Conservation (phyloP, 1,284 basidiomycete species). For the Coriolopsis trogii region DNA sequence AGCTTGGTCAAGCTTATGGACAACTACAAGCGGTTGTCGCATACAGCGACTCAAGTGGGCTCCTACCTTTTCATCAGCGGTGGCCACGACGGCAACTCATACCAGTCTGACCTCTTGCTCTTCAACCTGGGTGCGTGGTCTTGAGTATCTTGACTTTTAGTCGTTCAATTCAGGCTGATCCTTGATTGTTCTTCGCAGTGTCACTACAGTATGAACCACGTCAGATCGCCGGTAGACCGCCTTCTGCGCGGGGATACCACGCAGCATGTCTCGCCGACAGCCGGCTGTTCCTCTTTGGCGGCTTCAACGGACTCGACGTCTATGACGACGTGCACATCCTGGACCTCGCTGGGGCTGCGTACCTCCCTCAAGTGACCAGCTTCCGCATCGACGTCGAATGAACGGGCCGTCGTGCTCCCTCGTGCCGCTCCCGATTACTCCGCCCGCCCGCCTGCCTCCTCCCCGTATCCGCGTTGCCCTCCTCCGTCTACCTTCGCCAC, state of each 20-base stretch:
- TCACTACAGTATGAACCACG: slow-evolving; percentile 69
- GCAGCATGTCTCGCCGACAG: slow-evolving; percentile 82
- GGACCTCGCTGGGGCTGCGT: slow-evolving; percentile 87
- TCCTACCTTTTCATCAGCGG: slow-evolving; percentile 90
- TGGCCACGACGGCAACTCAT: slow-evolving; percentile 83
- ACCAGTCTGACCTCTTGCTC: slow-evolving; percentile 78
- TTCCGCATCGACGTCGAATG: slow-evolving; percentile 57
- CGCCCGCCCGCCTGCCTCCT: neutral
- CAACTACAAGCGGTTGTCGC: slow-evolving; percentile 76
- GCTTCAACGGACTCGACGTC: slow-evolving; percentile 81
- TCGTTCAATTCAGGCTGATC: slow-evolving; percentile 1
- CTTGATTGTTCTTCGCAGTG: slow-evolving; percentile 43
- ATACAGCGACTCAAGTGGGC: slow-evolving; percentile 90
- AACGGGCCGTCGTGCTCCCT: neutral
- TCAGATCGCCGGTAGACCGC: slow-evolving; percentile 66
- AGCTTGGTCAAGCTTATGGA: slow-evolving; percentile 59
- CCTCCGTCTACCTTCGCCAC: too few relatives aligned
- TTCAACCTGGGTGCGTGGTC: slow-evolving; percentile 79
- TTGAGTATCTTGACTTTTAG: neutral
- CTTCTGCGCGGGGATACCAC: slow-evolving; percentile 82
- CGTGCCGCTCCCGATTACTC: neutral
- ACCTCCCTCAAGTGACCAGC: slow-evolving; percentile 90
- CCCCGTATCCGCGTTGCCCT: neutral
- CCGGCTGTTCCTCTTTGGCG: slow-evolving; percentile 85
- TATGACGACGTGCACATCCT: slow-evolving; percentile 86